Conservation (phyloP, 768 basidiomycete species). For the Hebeloma cylindrosporum region DNA sequence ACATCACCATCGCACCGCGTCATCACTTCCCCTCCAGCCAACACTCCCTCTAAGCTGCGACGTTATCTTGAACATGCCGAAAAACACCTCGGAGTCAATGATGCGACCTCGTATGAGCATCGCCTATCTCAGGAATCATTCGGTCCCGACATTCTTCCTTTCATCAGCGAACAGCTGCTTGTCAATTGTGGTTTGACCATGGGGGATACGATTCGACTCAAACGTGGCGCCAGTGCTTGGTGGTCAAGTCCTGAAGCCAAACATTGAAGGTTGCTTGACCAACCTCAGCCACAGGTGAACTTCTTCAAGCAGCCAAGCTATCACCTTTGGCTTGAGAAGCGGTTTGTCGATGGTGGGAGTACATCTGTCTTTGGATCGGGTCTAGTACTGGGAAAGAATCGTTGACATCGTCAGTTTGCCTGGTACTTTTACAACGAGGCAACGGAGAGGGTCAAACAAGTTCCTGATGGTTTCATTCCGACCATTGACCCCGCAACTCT, state of each 20-base stretch:
- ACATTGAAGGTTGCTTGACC: too few species aligned
- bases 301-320: too few species aligned
- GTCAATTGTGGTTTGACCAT: slow-evolving; percentile 2
- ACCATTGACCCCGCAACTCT: too few species aligned
- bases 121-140: not conserved
- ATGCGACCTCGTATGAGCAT: slow-evolving; percentile 1
- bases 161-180: not conserved
- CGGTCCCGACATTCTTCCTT: slow-evolving; percentile 9
- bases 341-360: slow-evolving; percentile 3
- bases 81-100: slow-evolving; percentile 7
- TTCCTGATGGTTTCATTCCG: slow-evolving; percentile 8
- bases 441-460: not conserved
- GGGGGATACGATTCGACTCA: slow-evolving; percentile 12
- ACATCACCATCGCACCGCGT: not conserved
- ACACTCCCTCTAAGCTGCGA: slow-evolving; percentile 11
- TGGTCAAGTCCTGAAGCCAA: slow-evolving; percentile 16
- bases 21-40: not conserved
- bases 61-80: slow-evolving; percentile 11
- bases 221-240: slow-evolving; percentile 10
- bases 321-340: slow-evolving; percentile 10
- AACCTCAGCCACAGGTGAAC: too few species aligned
- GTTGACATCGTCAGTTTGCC: not conserved
- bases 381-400: slow-evolving; percentile 1
- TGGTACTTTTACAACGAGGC: slow-evolving; percentile 14
- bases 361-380: slow-evolving; percentile 9